phyloP scores from a whole-genome alignment of 306 rosid species.

The Quercus mongolica region DNA sequence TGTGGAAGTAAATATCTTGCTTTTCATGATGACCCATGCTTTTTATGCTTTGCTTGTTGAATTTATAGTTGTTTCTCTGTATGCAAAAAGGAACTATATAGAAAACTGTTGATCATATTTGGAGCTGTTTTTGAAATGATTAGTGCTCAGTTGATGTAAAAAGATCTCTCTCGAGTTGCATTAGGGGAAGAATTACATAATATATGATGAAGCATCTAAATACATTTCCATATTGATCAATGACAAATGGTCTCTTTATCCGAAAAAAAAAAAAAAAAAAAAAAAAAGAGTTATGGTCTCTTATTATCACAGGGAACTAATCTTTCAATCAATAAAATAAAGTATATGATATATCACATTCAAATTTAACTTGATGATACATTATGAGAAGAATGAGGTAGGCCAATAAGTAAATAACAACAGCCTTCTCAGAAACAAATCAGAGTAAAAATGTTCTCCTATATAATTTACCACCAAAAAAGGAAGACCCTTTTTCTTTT shows the following conservation, averaged over 20 bases:
- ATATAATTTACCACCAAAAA: not conserved
- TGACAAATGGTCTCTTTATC: not conserved
- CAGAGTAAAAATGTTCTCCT: not conserved
- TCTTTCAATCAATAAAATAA: not conserved
- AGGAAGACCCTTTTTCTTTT: not conserved
- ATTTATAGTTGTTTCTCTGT: not conserved
- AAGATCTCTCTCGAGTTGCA: no score
- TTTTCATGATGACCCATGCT: not conserved
- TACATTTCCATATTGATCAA: not conserved
- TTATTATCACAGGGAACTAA: not conserved
- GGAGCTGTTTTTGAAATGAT: not conserved
- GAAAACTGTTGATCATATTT: not conserved
- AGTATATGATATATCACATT: no score
- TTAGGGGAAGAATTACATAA: not conserved
- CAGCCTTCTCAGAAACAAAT: not conserved
- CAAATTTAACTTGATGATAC: not conserved
- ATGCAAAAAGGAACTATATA: not conserved
- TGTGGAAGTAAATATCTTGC: not conserved
- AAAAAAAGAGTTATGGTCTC: not conserved
- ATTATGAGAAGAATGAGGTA: not conserved
- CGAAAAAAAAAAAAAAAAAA: no score
- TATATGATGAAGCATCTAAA: not conserved
- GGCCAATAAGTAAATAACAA: not conserved
- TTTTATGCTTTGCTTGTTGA: not conserved
- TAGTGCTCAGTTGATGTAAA: no score